Evolutionary conservation across 2,329 filamentous ascomycete genomes (phyloP).

Genomic region (Diaporthe ampelina): DNA sequence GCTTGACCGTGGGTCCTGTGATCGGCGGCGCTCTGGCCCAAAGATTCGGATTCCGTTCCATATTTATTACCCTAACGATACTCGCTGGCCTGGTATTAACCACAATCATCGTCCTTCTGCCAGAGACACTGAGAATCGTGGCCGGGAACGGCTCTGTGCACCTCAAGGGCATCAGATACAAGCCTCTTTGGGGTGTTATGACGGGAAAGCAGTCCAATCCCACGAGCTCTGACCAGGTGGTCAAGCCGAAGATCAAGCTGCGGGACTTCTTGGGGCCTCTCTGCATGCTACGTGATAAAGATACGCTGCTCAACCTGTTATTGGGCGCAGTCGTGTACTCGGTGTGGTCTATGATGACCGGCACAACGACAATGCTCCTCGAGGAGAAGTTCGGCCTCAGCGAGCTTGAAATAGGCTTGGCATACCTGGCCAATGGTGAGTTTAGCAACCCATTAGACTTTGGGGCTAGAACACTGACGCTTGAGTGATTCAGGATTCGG

Average conservation of each 20-base stretch:
- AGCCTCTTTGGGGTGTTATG: constrained; percentile 43
- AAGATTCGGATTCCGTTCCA: constrained; percentile 49
- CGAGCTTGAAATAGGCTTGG: neutral
- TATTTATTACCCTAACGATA: constrained; percentile 47
- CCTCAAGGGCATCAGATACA: constrained; percentile 40
- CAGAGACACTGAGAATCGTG: constrained; percentile 50
- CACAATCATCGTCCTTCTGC: constrained; percentile 43
- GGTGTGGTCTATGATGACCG: constrained; percentile 53
- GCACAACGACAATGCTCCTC: constrained; percentile 52
- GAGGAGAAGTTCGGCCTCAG: constrained; percentile 43
- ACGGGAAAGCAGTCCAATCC: constrained; percentile 32
- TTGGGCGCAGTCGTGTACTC: constrained; percentile 53
- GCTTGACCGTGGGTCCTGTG: constrained; percentile 50
- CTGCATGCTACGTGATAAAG: constrained; percentile 49
- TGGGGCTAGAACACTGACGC: neutral
- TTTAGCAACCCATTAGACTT: too few relatives aligned
- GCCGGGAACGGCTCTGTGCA: constrained; percentile 48
- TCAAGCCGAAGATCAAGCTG: constrained; percentile 6
- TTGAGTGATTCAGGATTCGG: constrained; percentile 48
- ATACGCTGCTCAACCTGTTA: constrained; percentile 49
- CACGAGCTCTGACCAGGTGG: too few relatives aligned
- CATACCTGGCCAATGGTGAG: constrained; percentile 11
- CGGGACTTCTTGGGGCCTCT: constrained; percentile 48
- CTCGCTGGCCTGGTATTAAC: neutral
- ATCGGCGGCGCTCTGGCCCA: constrained; percentile 50